phyloP scores from a whole-genome alignment of 768 basidiomycete genomes.

The Hydnomerulius pinastri region DNA sequence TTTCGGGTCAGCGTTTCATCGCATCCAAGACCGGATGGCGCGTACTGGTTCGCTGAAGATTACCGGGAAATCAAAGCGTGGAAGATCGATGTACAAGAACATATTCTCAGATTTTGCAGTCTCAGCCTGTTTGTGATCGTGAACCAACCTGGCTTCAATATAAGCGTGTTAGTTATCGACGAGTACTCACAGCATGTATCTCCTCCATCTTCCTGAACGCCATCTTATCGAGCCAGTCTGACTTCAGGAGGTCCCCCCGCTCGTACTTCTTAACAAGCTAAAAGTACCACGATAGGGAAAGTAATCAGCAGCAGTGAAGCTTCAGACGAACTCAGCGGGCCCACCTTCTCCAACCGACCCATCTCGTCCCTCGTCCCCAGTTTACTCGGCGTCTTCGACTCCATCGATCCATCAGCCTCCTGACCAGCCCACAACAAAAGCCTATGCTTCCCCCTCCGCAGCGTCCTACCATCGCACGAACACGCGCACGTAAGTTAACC shows the following conservation, averaged over 20 bases:
- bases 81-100: slow-evolving; percentile 95
- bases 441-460: slow-evolving; percentile 90
- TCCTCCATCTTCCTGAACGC: slow-evolving; percentile 95
- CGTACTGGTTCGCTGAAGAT: slow-evolving; percentile 89
- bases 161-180: too few species aligned
- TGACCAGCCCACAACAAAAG: slow-evolving; percentile 79
- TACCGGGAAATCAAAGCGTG: slow-evolving; percentile 96
- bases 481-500: too few species aligned
- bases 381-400: slow-evolving; percentile 89
- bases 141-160: too few species aligned
- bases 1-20: not conserved
- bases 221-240: slow-evolving; percentile 94
- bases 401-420: slow-evolving; percentile 83
- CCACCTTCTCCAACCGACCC: slow-evolving; percentile 90
- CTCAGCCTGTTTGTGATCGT: slow-evolving; percentile 61
- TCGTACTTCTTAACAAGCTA: slow-evolving; percentile 95
- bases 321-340: slow-evolving; percentile 5
- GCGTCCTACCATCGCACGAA: slow-evolving; percentile 53
- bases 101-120: slow-evolving; percentile 89
- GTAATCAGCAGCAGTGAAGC: slow-evolving; percentile 31
- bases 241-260: slow-evolving; percentile 87
- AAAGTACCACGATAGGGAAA: not conserved
- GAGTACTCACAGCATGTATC: slow-evolving; percentile 74
- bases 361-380: slow-evolving; percentile 82
- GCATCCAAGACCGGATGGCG: slow-evolving; percentile 4